Conservation (phyloP, 2,329 filamentous ascomycete genomes). For the Paecilomyces niveus region DNA sequence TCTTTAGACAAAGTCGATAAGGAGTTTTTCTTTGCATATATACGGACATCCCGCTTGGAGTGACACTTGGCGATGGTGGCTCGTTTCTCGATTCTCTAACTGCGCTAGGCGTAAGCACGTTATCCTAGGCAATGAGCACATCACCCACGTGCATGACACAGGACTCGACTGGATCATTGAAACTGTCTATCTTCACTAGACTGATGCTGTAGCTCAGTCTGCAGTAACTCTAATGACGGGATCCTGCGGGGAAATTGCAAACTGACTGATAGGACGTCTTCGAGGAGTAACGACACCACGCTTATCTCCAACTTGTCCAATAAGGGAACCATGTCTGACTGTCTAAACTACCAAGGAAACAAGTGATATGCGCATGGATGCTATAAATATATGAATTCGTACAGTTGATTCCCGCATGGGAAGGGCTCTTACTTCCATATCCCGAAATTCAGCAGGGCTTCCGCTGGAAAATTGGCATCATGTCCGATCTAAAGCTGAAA, state of each 20-base stretch:
- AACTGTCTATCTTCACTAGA: background rate
- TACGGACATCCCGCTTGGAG: too few species aligned
- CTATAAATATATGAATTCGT: too few species aligned
- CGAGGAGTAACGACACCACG: background rate
- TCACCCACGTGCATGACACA: background rate
- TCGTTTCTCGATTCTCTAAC: background rate
- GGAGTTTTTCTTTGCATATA: too few species aligned
- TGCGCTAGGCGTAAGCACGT: background rate
- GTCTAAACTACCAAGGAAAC: background rate
- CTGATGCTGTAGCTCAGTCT: background rate
- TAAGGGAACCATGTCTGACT: too few species aligned
- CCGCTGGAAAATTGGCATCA: background rate
- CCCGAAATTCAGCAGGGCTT: background rate
- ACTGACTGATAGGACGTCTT: background rate
- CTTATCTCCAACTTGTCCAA: too few species aligned
- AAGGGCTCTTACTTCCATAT: background rate
- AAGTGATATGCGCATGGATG: background rate
- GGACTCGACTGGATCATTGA: background rate
- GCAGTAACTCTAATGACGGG: background rate
- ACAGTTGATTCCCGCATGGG: background rate
- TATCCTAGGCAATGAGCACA: background rate
- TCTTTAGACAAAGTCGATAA: too few species aligned
- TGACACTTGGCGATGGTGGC: too few species aligned
- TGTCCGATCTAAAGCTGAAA: background rate
- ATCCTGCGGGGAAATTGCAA: background rate